phyloP scores from a whole-genome alignment of 1,284 basidiomycete genomes.

The Cutaneotrichosporon curvatum region DNA sequence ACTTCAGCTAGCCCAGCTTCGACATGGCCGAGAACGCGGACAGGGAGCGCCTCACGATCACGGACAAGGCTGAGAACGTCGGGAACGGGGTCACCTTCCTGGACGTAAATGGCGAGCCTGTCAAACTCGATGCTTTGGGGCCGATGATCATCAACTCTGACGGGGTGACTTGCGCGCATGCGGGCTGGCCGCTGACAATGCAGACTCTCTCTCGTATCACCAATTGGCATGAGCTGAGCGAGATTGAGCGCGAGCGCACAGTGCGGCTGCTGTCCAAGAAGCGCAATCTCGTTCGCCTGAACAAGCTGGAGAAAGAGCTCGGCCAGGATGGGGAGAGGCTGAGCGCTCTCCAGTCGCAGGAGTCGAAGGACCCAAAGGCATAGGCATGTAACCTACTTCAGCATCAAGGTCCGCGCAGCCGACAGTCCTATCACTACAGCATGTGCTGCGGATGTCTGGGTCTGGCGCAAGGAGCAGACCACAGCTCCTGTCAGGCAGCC shows the following conservation, averaged over 20 bases:
- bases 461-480: no score
- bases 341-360: conserved; percentile 9
- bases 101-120: conserved; percentile 35
- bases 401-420: no score
- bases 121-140: conserved; percentile 43
- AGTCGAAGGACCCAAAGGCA: not conserved
- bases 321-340: conserved; percentile 10
- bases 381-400: not conserved
- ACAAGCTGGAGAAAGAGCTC: conserved; percentile 24
- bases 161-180: conserved; percentile 30
- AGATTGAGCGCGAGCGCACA: conserved; percentile 42
- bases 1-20: not conserved
- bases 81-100: conserved; percentile 23
- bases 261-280: conserved; percentile 45
- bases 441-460: not conserved
- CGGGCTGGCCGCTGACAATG: conserved; percentile 2
- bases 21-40: conserved; percentile 1
- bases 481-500: no score
- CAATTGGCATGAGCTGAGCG: conserved; percentile 42
- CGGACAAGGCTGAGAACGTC: conserved; percentile 4
- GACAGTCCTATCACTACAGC: not conserved
- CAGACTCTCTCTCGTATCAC: conserved; percentile 45
- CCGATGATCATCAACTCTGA: conserved; percentile 47
- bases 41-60: conserved; percentile 11
- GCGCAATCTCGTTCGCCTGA: conserved; percentile 41